Conservation (phyloP, 2,329 filamentous ascomycete species). For the Chalara sp. region DNA sequence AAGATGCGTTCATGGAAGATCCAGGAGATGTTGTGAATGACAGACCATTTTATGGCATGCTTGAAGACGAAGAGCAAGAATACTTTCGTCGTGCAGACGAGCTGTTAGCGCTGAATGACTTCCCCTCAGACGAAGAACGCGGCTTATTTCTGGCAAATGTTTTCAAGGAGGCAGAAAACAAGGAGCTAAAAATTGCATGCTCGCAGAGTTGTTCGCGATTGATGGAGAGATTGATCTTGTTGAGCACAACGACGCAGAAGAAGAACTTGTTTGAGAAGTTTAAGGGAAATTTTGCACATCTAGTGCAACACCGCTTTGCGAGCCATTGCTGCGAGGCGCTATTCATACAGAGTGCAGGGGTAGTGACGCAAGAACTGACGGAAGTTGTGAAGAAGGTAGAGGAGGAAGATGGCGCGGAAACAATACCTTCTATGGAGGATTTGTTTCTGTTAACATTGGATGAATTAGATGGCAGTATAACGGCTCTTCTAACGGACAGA, state of each 20-base stretch:
- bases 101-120: conserved; percentile 83
- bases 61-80: conserved; percentile 88
- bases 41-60: conserved; percentile 74
- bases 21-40: conserved; percentile 18
- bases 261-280: conserved; percentile 84
- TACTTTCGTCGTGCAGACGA: conserved; percentile 90
- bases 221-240: conserved; percentile 82
- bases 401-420: conserved; percentile 43
- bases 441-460: conserved; percentile 78
- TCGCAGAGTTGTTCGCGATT: conserved; percentile 92
- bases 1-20: neutral
- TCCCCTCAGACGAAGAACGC: conserved; percentile 68
- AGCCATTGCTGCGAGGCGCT: conserved; percentile 95
- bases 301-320: conserved; percentile 92
- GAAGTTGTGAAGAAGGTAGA: conserved; percentile 36
- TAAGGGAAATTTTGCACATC: conserved; percentile 75
- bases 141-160: conserved; percentile 71
- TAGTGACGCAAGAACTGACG: conserved; percentile 66
- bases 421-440: conserved; percentile 70
- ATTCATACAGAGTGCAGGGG: conserved; percentile 74
- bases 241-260: conserved; percentile 73
- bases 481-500: conserved; percentile 74
- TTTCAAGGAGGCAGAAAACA: conserved; percentile 78
- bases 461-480: conserved; percentile 80
- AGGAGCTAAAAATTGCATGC: conserved; percentile 92